A percentile compares a stretch with the other conserved stretches of the same genome.
These are phyloP conservation scores for Claviceps maximensis DNA, from an alignment of 2,329 filamentous ascomycete species.

Conservation along the genomic window DNA sequence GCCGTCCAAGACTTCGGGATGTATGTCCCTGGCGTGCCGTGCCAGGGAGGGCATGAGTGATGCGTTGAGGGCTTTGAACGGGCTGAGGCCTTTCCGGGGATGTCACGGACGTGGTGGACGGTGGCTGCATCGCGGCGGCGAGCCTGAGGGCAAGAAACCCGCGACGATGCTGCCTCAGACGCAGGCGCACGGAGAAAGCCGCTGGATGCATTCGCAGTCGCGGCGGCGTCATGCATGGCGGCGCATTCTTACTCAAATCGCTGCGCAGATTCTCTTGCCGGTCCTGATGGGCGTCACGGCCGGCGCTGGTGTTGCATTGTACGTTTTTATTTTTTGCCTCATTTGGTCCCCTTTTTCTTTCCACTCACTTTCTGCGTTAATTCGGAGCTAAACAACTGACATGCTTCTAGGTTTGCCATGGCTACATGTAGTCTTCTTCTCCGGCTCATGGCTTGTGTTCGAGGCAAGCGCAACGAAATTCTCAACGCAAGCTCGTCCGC, in stretches of 20 bases:
- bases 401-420: conserved; percentile 42
- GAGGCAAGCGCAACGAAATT: conserved; percentile 5
- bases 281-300: conserved; percentile 55
- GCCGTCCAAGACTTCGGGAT: conserved; percentile 18
- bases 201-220: conserved; percentile 3
- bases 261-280: conserved; percentile 52
- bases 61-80: conserved; percentile 15
- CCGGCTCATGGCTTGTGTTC: conserved; percentile 41
- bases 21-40: conserved; percentile 38
- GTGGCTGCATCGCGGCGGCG: not conserved
- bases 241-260: conserved; percentile 39
- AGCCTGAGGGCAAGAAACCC: conserved; percentile 3
- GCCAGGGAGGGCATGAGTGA: conserved; percentile 24
- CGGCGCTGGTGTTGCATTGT: conserved; percentile 54
- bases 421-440: conserved; percentile 46
- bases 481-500: not conserved
- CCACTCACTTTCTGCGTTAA: too few species aligned
- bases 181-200: not conserved
- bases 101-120: conserved; percentile 10
- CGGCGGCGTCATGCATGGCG: conserved; percentile 21
- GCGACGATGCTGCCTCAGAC: conserved; percentile 1
- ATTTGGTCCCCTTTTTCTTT: not conserved
- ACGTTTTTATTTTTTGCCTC: conserved; percentile 16
- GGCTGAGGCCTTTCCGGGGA: conserved; percentile 10
- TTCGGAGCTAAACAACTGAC: conserved; percentile 13